phyloP scores from a whole-genome alignment of 805 yeast genomes.

The Saccharomycopsis sp. region DNA sequence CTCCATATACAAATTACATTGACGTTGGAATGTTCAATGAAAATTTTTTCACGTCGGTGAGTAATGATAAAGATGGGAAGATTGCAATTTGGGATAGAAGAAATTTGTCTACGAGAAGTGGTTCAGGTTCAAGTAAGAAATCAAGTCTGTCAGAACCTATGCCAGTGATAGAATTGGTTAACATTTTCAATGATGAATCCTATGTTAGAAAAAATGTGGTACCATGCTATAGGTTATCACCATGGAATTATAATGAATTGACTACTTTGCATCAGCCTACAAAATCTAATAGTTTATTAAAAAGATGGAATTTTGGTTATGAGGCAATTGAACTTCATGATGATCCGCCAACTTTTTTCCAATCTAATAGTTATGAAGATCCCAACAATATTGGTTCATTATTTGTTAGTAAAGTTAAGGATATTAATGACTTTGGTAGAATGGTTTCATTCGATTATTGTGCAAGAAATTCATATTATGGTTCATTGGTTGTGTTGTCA shows the following conservation, averaged over 20 bases:
- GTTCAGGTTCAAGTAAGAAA: neutral
- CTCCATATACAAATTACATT: slow-evolving; percentile 10
- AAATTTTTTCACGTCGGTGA: slow-evolving; percentile 15
- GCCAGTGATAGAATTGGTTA: slow-evolving; percentile 6
- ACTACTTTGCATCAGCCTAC: slow-evolving; percentile 14
- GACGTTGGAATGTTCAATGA: slow-evolving; percentile 16
- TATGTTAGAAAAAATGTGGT: slow-evolving; percentile 1
- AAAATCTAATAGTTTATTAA: slow-evolving; percentile 5
- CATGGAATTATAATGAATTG: slow-evolving; percentile 11
- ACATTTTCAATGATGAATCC: slow-evolving; percentile 5
- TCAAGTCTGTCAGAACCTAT: too few species aligned
- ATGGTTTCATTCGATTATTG: slow-evolving; percentile 18
- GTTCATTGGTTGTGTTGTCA: slow-evolving; percentile 12
- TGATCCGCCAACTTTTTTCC: neutral
- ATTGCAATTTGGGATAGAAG: slow-evolving; percentile 20
- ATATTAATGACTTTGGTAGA: slow-evolving; percentile 3
- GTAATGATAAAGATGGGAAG: slow-evolving; percentile 12
- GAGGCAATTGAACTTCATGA: slow-evolving; percentile 15
- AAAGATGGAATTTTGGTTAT: slow-evolving; percentile 17
- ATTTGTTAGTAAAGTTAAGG: slow-evolving; percentile 17
- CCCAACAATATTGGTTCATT: slow-evolving; percentile 84
- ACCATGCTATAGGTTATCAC: slow-evolving; percentile 17
- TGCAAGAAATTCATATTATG: slow-evolving; percentile 6
- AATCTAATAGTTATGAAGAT: slow-evolving; percentile 33
- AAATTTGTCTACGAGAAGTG: neutral